Percentiles rank a stretch among this genome's conserved stretches.
Evolutionary conservation across 768 basidiomycete genomes (phyloP).

Genomic region (button mushroom (Agaricus bisporus)): DNA sequence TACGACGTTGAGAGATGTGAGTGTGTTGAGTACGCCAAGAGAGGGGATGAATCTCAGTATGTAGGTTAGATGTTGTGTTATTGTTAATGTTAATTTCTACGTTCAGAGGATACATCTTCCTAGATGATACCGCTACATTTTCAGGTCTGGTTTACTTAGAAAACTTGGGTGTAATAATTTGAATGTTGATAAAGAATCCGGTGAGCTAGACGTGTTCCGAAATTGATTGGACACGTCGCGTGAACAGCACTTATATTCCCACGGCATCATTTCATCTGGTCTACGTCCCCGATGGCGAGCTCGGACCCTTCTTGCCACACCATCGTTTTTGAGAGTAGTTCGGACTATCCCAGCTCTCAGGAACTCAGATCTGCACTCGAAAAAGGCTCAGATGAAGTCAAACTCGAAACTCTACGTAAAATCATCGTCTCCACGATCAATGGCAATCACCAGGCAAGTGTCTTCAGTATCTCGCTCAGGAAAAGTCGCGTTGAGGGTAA

Average conservation of each 20-base stretch:
- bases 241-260: constrained; percentile 10
- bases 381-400: constrained; percentile 96
- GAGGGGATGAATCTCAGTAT: too few species aligned
- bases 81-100: too few species aligned
- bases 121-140: too few species aligned
- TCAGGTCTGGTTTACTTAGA: too few species aligned
- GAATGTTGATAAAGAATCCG: too few species aligned
- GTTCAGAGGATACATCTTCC: too few species aligned
- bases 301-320: constrained; percentile 73
- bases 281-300: constrained; percentile 28
- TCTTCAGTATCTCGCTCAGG: background rate
- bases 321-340: constrained; percentile 64
- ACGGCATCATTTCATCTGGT: constrained; percentile 6
- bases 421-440: constrained; percentile 93
- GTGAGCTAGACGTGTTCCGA: too few species aligned
- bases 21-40: constrained; percentile 1
- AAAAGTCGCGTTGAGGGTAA: background rate
- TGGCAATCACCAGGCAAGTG: constrained; percentile 82
- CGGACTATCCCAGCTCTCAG: constrained; percentile 71
- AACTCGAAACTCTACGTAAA: constrained; percentile 91
- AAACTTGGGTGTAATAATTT: too few species aligned
- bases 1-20: background rate
- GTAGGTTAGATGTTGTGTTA: too few species aligned
- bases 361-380: constrained; percentile 82
- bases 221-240: constrained; percentile 12